Conservation (phyloP, 257 asterid species). For the Nicotiana paniculata region DNA sequence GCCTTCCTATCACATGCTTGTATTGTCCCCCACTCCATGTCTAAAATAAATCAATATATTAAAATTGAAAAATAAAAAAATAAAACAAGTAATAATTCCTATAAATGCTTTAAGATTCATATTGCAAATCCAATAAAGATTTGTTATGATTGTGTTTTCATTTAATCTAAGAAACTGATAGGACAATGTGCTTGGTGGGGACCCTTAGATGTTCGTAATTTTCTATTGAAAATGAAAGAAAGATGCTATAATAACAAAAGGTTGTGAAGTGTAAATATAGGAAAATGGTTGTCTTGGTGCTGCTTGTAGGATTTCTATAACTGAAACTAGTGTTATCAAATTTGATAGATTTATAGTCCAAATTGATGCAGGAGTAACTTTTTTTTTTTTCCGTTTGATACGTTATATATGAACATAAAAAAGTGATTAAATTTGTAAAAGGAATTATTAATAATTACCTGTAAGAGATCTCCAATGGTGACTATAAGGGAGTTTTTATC, state of each 20-base stretch:
- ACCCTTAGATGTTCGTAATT: background rate
- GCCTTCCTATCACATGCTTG: constrained; percentile 72
- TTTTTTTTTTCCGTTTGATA: too few relatives aligned
- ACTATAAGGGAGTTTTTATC: constrained; percentile 34
- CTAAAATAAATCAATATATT: constrained; percentile 21
- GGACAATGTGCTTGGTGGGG: background rate
- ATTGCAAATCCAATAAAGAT: background rate
- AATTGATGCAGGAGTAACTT: too few relatives aligned
- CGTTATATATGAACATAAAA: too few relatives aligned
- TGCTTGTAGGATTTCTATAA: background rate
- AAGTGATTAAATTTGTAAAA: background rate
- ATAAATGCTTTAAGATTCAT: background rate
- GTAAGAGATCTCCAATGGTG: constrained; percentile 63
- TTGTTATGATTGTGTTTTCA: background rate
- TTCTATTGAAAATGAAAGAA: background rate
- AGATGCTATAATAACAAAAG: background rate
- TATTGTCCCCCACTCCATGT: constrained; percentile 48
- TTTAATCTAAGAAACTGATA: background rate
- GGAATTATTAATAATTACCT: constrained; percentile 31
- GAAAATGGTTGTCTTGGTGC: background rate
- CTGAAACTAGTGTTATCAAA: background rate
- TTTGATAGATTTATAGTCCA: too few relatives aligned
- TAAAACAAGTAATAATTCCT: background rate
- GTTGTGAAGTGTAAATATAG: background rate
- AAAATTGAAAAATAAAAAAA: background rate